Percentiles rank a stretch among this genome's conserved stretches.
Evolutionary conservation across 139 green algal species (phyloP).

Genomic region (Ettlia oleoabundans): DNA sequence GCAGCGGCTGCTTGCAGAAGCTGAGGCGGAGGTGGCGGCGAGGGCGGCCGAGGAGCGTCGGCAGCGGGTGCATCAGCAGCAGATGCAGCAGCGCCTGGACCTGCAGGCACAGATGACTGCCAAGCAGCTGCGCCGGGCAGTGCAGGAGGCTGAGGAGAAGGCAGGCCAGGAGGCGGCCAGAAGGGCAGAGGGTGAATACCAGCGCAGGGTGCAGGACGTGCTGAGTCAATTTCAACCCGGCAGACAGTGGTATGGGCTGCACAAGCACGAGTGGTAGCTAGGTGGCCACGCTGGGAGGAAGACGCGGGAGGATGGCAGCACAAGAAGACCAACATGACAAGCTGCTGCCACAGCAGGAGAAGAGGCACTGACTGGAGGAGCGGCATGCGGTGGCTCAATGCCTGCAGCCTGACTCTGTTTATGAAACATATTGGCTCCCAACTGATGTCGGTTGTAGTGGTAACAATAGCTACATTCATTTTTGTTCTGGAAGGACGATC

Average conservation of each 20-base stretch:
- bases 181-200: neutral
- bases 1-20: conserved; percentile 21
- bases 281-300: neutral
- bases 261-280: conserved; percentile 33
- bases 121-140: conserved; percentile 32
- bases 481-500: no score
- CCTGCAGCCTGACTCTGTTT: neutral
- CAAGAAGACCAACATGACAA: neutral
- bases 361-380: no score
- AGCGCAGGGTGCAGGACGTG: conserved; percentile 3
- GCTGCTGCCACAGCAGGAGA: no score
- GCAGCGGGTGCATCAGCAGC: conserved; percentile 12
- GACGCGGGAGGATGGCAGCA: neutral
- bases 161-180: neutral
- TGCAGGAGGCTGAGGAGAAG: conserved; percentile 4
- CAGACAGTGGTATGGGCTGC: conserved; percentile 25
- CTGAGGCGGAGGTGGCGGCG: conserved; percentile 3
- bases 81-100: conserved; percentile 41
- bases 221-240: neutral
- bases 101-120: conserved; percentile 49
- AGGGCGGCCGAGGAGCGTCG: conserved; percentile 11
- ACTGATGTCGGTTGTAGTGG: no score
- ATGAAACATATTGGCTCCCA: no score
- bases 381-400: neutral
- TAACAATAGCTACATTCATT: no score